Evolutionary conservation across 2,329 filamentous ascomycete genomes (phyloP).

Genomic region (Aureobasidium uvarum): DNA sequence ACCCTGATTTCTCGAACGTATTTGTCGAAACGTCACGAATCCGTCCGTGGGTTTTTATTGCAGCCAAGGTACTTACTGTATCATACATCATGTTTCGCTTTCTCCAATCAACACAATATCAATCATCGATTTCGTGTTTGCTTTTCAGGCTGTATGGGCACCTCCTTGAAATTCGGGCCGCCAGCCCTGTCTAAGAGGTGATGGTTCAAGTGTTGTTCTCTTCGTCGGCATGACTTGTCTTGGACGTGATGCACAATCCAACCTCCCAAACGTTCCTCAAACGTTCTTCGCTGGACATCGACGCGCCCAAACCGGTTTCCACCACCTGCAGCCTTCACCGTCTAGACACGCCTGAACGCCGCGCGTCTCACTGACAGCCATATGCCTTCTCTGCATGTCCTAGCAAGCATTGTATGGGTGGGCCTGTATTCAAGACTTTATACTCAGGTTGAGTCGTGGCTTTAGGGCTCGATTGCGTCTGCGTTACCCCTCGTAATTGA

Average conservation of each 20-base stretch:
- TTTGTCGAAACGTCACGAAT: constrained; percentile 6
- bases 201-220: neutral
- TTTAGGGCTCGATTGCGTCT: constrained; percentile 7
- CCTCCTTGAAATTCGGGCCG: constrained; percentile 3
- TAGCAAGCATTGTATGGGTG: neutral
- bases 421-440: neutral
- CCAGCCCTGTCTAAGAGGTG: constrained; percentile 2
- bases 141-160: neutral
- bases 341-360: constrained; percentile 9
- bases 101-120: neutral
- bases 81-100: neutral
- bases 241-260: neutral
- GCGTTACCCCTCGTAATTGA: constrained; percentile 8
- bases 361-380: constrained; percentile 20
- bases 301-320: constrained; percentile 13
- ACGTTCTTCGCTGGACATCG: constrained; percentile 18
- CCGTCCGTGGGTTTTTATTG: neutral
- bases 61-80: neutral
- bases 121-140: neutral
- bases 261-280: constrained; percentile 15
- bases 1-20: neutral
- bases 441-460: neutral
- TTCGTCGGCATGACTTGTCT: neutral
- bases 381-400: constrained; percentile 6
- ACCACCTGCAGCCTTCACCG: neutral